Evolutionary conservation across 805 yeast species (phyloP).

Genomic region (Soucietia sequanensis): DNA sequence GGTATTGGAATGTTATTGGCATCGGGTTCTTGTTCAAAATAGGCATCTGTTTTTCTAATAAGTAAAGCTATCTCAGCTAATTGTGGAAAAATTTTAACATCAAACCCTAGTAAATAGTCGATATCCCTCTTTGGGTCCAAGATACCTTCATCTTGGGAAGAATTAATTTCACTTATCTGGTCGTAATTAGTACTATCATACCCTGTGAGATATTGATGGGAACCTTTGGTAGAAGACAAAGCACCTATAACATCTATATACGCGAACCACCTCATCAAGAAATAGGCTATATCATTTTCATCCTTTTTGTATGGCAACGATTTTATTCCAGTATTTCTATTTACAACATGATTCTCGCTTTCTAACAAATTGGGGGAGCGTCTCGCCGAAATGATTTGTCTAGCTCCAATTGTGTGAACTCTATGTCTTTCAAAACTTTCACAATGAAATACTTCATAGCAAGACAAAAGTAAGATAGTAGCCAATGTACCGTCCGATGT

Average conservation of each 20-base stretch:
- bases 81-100: constrained; percentile 56
- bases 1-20: constrained; percentile 14
- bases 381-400: constrained; percentile 58
- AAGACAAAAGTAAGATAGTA: constrained; percentile 55
- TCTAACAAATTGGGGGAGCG: constrained; percentile 9
- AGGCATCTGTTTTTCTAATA: constrained; percentile 26
- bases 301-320: too few relatives aligned
- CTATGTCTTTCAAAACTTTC: constrained; percentile 53
- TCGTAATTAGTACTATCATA: constrained; percentile 14
- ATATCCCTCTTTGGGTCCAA: constrained; percentile 41
- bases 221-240: constrained; percentile 50
- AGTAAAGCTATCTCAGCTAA: constrained; percentile 48
- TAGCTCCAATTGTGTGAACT: constrained; percentile 66
- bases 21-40: constrained; percentile 9
- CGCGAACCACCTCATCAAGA: constrained; percentile 66
- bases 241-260: constrained; percentile 65
- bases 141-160: constrained; percentile 12
- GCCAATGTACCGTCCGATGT: constrained; percentile 69
- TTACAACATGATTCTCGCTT: too few relatives aligned
- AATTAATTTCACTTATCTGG: constrained; percentile 13
- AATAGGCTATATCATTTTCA: constrained; percentile 47
- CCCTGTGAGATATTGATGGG: constrained; percentile 28
- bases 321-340: too few relatives aligned
- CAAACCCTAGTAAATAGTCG: constrained; percentile 67
- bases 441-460: constrained; percentile 50